Base-by-base conservation (phyloP, 1,139 yeast species). In the Lodderomyces parapsilosis region DNA sequence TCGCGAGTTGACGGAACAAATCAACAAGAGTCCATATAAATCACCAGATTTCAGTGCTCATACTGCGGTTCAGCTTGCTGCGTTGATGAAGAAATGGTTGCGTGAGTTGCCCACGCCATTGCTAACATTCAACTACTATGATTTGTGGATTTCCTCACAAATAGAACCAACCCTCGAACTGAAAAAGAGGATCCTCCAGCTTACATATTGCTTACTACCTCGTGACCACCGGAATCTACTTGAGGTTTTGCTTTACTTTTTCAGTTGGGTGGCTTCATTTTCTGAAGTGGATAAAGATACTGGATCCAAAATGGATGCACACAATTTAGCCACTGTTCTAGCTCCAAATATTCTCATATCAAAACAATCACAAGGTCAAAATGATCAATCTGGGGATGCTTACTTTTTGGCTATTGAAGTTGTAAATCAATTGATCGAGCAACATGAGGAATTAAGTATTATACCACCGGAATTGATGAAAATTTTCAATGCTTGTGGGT, bases 281-380 rank as follows among this genome's bases (percentile, higher is more conserved):
- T 87, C 98, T 1, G 93, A 88, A 53, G 80, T 86, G 48, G 94
- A 86, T 55, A 89, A 86, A 55, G 88, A 84, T 52, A 79, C 80
- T 20, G 99, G 99, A 0, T 90, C 97, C 6, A 93, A 91, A 66
- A 94, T 94, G 99, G 98, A 93, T 60, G 80, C 86, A 28, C 96
- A 91, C 59, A 94, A 94, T 60, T 73, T 94, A 49, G 96, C 99
- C 1, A 93, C 99, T 0, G 99, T 94, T 4, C 77, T 94, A 42
- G 87, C 98, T 0, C 99, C 99, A 1, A 94, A 93, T 55, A 82
- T 94, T 38, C 70, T 94, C 33, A 85, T 85, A 53, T 60, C 80
- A 8, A 65, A 71, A 50, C 74, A 72, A 22, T 50, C 58, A 1
- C 51, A 64, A 2, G 65, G 59, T 6, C 37, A 24, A 23, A 34